A percentile compares a stretch with the other conserved stretches of the same genome.
These are phyloP conservation scores for Hordeum pubiflorum DNA, from an alignment of 202 grass and related monocot species.

Conservation along the genomic window DNA sequence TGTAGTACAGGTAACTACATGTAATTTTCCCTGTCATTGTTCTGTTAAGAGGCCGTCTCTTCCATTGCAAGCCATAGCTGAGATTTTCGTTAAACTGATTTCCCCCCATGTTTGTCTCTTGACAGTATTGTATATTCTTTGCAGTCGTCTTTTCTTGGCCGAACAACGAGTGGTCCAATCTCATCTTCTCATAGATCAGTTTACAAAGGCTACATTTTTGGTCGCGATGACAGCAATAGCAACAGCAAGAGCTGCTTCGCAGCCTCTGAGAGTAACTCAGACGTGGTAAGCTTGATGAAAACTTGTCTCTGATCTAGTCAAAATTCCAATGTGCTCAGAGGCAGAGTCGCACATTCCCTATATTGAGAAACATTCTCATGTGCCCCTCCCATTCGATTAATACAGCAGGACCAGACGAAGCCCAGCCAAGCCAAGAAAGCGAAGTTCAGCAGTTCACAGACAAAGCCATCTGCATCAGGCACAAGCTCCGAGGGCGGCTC, in stretches of 20 bases:
- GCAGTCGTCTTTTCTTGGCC: constrained; percentile 79
- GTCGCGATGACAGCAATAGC: constrained; percentile 69
- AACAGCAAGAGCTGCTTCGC: constrained; percentile 54
- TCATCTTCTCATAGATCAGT: constrained; percentile 56
- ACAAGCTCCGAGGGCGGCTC: constrained; percentile 15
- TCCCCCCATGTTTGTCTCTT: not conserved
- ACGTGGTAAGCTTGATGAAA: constrained; percentile 32
- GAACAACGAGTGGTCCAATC: constrained; percentile 49
- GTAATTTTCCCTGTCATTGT: not conserved
- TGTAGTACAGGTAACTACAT: not conserved
- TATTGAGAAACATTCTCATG: not conserved
- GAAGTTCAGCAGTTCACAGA: constrained; percentile 57
- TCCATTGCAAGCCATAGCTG: not conserved
- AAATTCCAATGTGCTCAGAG: not conserved
- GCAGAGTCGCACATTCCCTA: not conserved
- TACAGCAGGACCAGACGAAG: constrained; percentile 46
- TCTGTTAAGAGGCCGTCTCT: not conserved
- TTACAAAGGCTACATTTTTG: constrained; percentile 65
- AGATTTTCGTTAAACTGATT: not conserved
- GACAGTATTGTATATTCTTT: constrained; percentile 18
- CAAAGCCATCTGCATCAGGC: constrained; percentile 32
- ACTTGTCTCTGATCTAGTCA: not conserved
- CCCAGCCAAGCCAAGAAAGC: constrained; percentile 48
- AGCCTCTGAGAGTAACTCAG: constrained; percentile 34
- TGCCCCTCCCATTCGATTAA: not conserved